phyloP scores from a whole-genome alignment of 768 basidiomycete species.

The Tulasnella sp. region DNA sequence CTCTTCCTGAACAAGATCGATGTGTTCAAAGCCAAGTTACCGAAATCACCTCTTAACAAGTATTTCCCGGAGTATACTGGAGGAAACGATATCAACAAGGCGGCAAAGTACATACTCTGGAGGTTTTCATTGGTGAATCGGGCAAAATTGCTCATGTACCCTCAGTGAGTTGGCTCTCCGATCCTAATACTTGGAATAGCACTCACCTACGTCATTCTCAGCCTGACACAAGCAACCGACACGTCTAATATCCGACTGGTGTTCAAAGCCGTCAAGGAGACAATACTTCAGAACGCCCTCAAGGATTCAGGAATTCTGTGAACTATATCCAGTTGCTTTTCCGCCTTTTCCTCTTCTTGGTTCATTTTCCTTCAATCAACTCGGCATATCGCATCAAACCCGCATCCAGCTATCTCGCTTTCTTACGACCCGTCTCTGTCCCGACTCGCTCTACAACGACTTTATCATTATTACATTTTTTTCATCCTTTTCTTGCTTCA shows the following conservation, averaged over 20 bases:
- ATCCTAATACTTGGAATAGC: background rate
- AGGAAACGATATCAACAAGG: constrained; percentile 61
- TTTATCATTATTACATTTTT: no score
- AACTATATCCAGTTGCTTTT: background rate
- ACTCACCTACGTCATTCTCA: background rate
- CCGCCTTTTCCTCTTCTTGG: background rate
- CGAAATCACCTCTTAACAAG: constrained; percentile 31
- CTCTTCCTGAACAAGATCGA: constrained; percentile 31
- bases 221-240: constrained; percentile 34
- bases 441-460: no score
- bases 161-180: constrained; percentile 24
- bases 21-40: constrained; percentile 36
- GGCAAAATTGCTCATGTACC: constrained; percentile 65
- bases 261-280: constrained; percentile 35
- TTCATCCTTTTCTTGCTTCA: no score
- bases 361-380: background rate
- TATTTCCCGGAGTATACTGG: constrained; percentile 37
- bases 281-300: constrained; percentile 35
- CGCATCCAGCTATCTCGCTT: no score
- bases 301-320: constrained; percentile 33
- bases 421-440: no score
- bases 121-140: constrained; percentile 86
- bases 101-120: constrained; percentile 90
- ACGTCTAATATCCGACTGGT: constrained; percentile 35
- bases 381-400: no score